Percentiles rank a stretch among this genome's conserved stretches.
These are phyloP conservation scores for Alternaria triticina DNA, from an alignment of 2,329 filamentous ascomycete species.

Conservation along the genomic window DNA sequence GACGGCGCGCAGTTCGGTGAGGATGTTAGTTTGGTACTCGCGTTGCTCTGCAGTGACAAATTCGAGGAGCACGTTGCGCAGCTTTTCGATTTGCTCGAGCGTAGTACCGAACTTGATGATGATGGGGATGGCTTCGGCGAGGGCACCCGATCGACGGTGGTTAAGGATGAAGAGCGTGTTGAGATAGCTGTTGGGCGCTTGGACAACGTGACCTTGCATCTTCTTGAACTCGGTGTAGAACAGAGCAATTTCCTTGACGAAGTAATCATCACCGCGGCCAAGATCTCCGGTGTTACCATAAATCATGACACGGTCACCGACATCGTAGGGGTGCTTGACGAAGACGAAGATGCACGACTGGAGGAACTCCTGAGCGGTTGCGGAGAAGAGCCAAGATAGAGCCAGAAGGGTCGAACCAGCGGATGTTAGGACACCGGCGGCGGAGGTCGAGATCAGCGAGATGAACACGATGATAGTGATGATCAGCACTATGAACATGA, in stretches of 20 bases:
- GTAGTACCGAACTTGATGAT: slow-evolving; percentile 89
- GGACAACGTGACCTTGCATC: slow-evolving; percentile 95
- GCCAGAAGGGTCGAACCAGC: slow-evolving; percentile 87
- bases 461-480: slow-evolving; percentile 86
- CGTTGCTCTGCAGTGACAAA: slow-evolving; percentile 87
- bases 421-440: slow-evolving; percentile 88
- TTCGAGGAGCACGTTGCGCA: slow-evolving; percentile 79
- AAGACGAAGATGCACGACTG: slow-evolving; percentile 96
- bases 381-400: slow-evolving; percentile 89
- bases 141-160: slow-evolving; percentile 84
- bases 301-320: slow-evolving; percentile 88
- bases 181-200: slow-evolving; percentile 91
- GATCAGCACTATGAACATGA: slow-evolving; percentile 83
- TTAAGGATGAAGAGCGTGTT: slow-evolving; percentile 96
- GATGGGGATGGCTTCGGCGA: slow-evolving; percentile 85
- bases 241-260: slow-evolving; percentile 91
- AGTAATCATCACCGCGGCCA: slow-evolving; percentile 88
- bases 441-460: slow-evolving; percentile 86
- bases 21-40: slow-evolving; percentile 84
- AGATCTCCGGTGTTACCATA: slow-evolving; percentile 87
- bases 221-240: slow-evolving; percentile 98
- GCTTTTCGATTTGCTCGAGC: slow-evolving; percentile 78
- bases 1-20: slow-evolving; percentile 82
- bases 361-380: slow-evolving; percentile 91
- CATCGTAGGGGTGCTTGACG: slow-evolving; percentile 96